Conservation (phyloP, 331 rosid species). For the Stylosanthes scabra region DNA sequence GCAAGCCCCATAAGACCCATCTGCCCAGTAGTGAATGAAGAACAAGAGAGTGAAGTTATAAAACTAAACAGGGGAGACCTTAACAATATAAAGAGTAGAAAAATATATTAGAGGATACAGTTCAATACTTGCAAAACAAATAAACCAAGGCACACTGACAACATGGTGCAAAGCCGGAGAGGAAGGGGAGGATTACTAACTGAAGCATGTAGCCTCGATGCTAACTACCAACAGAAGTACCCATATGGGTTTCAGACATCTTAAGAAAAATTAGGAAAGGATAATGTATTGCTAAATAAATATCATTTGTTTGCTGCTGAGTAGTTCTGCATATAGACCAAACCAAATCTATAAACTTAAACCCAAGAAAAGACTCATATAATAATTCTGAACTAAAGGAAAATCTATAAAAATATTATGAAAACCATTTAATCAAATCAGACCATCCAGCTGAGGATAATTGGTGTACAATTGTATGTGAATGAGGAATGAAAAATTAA, state of each 20-base stretch:
- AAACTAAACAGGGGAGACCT: slow-evolving; percentile 46
- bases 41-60: slow-evolving; percentile 39
- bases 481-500: not conserved
- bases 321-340: not conserved
- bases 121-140: slow-evolving; percentile 4
- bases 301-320: not conserved
- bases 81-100: not conserved
- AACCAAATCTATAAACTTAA: slow-evolving; percentile 3
- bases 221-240: not conserved
- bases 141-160: not conserved
- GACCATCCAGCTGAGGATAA: not conserved
- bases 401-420: not conserved
- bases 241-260: not conserved
- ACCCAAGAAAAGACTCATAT: not conserved
- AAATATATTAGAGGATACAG: slow-evolving; percentile 13
- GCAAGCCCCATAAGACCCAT: slow-evolving; percentile 52
- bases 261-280: not conserved
- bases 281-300: not conserved
- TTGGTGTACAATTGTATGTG: not conserved
- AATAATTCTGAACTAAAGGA: slow-evolving; percentile 1
- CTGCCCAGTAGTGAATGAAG: slow-evolving; percentile 48
- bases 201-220: not conserved
- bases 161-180: not conserved
- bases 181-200: not conserved
- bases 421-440: not conserved